Base-by-base conservation (phyloP, 208 protist genomes). In the Zelonia costaricensis region DNA sequence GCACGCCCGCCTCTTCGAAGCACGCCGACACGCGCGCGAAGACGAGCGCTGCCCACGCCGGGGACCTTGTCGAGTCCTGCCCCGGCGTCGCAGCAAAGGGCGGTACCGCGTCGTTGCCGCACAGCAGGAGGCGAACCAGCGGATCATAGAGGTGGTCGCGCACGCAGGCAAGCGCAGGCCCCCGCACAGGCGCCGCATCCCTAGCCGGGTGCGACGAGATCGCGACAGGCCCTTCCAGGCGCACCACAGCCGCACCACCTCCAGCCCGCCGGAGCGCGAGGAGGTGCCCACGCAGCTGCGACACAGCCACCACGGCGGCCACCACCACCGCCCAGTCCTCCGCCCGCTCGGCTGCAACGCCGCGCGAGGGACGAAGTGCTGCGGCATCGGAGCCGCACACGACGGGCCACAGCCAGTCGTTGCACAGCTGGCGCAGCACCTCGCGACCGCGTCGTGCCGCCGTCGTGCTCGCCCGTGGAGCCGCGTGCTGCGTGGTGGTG, bases 1-100 rank as follows among this genome's bases (percentile, higher is more conserved):
- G 45, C 40, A 67, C 44, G 20, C 76, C 76, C n/a, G 65, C 36
- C 12, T 56, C 63, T 52, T 80, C 64, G n/a, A 72, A 80, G 22
- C 58, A 62, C 1, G 28, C 36, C 4, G 62, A 9, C 44, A 80
- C 72, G 25, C 38, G 12, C 8, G 55, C 43, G 44, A 76, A 74
- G 40, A 79, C 62, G 18, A 84, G 25, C 2, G 12, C 12, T 1
- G 39, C 39, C 52, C 64, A 71, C n/a, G n/a, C 51, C 52, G 9
- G 56, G 58, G 45, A 51, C 16, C 22, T 58, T 40, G 12, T 28
- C 12, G 23, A 2, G 54, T 40, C 22, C 38, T 27, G 9, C 28
- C 5, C 27, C 35, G 18, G 20, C 18, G 30, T n/a, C n/a, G n/a
- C n/a, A n/a, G n/a, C n/a, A n/a, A n/a, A n/a, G n/a, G n/a, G n/a